These are phyloP conservation scores for Fusarium pseudocircinatum DNA, from an alignment of 2,329 filamentous ascomycete species.

Conservation along the genomic window DNA sequence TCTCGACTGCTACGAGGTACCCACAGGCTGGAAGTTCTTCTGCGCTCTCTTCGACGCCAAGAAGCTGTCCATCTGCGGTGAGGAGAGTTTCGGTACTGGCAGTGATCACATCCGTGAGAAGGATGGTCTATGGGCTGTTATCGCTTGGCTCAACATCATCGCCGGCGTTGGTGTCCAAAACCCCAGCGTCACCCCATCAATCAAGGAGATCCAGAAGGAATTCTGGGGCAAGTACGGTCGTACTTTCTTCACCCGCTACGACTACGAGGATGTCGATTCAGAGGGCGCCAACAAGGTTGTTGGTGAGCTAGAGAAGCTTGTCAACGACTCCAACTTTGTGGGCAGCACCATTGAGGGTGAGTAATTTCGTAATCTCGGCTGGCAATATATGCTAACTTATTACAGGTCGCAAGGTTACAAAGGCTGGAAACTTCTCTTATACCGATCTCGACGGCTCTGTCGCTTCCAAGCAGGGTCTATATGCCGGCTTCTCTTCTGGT, in stretches of 20 bases:
- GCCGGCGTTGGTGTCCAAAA: conserved; percentile 88
- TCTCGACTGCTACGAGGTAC: conserved; percentile 92
- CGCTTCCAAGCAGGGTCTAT: conserved; percentile 94
- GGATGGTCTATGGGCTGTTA: conserved; percentile 96
- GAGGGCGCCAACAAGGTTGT: conserved; percentile 93
- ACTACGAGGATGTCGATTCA: conserved; percentile 95
- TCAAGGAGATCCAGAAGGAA: conserved; percentile 94
- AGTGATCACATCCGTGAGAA: conserved; percentile 99
- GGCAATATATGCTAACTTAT: conserved; percentile 33
- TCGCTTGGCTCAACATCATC: conserved; percentile 99
- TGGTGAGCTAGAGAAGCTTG: conserved; percentile 79
- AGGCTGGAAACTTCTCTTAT: conserved; percentile 97
- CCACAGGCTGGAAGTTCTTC: conserved; percentile 99
- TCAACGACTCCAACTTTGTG: conserved; percentile 78
- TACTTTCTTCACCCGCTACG: conserved; percentile 98
- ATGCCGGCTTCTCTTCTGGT: conserved; percentile 91
- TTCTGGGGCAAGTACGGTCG: conserved; percentile 98
- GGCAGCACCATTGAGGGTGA: conserved; percentile 81
- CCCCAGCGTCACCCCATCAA: conserved; percentile 83
- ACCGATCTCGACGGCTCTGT: conserved; percentile 98
- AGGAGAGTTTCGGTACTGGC: conserved; percentile 97
- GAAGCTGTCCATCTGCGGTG: conserved; percentile 97
- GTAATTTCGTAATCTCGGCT: conserved; percentile 26
- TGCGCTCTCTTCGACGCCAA: conserved; percentile 93
- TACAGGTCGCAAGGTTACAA: conserved; percentile 78